Base-by-base conservation (phyloP, 164 flowering plant species). In the Nymphaea thermarum region DNA sequence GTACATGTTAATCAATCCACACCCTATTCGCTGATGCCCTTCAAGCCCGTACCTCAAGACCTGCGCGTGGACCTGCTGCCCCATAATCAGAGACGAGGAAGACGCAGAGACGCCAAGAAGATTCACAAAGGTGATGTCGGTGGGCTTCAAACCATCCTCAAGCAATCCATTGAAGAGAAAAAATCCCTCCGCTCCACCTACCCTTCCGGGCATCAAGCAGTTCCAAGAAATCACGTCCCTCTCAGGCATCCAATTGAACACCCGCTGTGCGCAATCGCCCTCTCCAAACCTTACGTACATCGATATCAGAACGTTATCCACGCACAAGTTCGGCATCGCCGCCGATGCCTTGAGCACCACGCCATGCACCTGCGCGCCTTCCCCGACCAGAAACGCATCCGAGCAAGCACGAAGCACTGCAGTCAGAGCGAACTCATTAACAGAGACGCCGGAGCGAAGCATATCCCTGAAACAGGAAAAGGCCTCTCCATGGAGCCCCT, bases 141-240 rank as follows among this genome's bases (percentile, higher is more conserved):
- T 57, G 84, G 69, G 76, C 81, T 83, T 44, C 74, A 67, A 73
- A 57, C 62, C 47, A 42, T 64, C 36, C 70, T 75, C 51, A 64
- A 51, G 17, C 71, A 73, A 64, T 76, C 82, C 43, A 51, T 71
- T 74, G 66, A 81, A 81, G 74, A 72, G 67, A 60, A 63, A 25
- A 15, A 82, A 25, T 12, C 79, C 69, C 43, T 81, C 80, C 63
- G 76, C 81, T 43, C 73, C 63, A 71, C 84, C 83, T 59, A 45
- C 55, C 71, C 81, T 85, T 64, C 73, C 86, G 36, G 84, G 42
- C 12, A 86, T 79, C 43, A 86, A 60, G 14, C 85, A 77, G 74
- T 85, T 84, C 90, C 90, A 84, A 3, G 87, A 78, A 62, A 81
- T 80, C 70, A 80, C 85, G 73, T 81, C 82, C 25, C 85, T 85